phyloP scores from a whole-genome alignment of 768 basidiomycete genomes.

The Cyclocybe cylindracea region DNA sequence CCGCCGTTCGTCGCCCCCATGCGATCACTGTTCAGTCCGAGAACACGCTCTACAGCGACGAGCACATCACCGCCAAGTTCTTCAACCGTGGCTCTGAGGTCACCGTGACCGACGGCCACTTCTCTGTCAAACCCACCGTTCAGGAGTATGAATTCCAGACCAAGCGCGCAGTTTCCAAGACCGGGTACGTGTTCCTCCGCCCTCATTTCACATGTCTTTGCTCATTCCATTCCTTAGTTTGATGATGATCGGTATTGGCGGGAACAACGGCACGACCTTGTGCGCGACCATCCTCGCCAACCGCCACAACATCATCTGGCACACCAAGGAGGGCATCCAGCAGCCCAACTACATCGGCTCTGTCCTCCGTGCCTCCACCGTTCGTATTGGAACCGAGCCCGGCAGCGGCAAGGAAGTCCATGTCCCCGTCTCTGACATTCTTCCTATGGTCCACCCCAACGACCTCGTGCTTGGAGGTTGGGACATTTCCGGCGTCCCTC shows the following conservation, averaged over 20 bases:
- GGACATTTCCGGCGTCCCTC: constrained; percentile 86
- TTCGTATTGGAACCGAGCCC: constrained; percentile 85
- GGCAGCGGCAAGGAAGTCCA: constrained; percentile 85
- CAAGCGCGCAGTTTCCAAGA: constrained; percentile 79
- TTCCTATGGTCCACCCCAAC: constrained; percentile 98
- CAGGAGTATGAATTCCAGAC: constrained; percentile 92
- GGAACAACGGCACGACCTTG: constrained; percentile 96
- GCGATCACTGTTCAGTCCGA: constrained; percentile 81
- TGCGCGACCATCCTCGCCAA: constrained; percentile 96
- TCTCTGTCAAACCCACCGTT: constrained; percentile 76
- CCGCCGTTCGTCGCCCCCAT: constrained; percentile 75
- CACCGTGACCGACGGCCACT: constrained; percentile 69
- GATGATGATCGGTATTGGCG: constrained; percentile 96
- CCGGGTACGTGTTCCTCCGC: constrained; percentile 65
- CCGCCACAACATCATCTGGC: constrained; percentile 91
- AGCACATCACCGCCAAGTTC: constrained; percentile 83
- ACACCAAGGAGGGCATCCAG: constrained; percentile 89
- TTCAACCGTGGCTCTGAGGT: constrained; percentile 78
- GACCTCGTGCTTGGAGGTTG: constrained; percentile 97
- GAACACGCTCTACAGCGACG: constrained; percentile 78
- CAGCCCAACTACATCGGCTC: constrained; percentile 99
- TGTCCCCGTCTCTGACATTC: constrained; percentile 88
- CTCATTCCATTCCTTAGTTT: constrained; percentile 50
- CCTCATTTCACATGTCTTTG: constrained; percentile 11
- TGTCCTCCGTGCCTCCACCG: constrained; percentile 92